phyloP scores from a whole-genome alignment of 208 protist species.

The Leishmania amazonensis region DNA sequence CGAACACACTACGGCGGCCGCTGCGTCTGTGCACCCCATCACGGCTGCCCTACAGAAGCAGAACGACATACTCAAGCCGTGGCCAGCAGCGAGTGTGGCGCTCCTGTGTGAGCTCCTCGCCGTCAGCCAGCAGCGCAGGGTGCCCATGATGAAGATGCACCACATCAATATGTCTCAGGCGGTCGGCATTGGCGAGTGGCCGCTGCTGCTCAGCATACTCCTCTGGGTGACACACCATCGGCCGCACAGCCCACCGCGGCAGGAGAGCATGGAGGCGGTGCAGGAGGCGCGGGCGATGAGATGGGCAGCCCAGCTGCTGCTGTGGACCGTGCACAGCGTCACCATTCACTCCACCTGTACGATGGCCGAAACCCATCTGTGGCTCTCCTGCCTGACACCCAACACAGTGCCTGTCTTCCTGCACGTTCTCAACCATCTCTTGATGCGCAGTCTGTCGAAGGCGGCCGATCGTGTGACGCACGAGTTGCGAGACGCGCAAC shows the following conservation, averaged over 20 bases:
- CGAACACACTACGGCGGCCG: background rate
- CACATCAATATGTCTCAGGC: constrained; percentile 80
- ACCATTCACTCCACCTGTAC: constrained; percentile 77
- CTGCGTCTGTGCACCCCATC: constrained; percentile 32
- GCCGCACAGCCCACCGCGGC: background rate
- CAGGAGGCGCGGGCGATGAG: constrained; percentile 42
- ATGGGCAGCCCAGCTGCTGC: constrained; percentile 78
- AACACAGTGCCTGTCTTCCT: constrained; percentile 79
- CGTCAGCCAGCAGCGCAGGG: constrained; percentile 53
- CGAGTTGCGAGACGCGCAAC: constrained; percentile 49
- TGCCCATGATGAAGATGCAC: constrained; percentile 84
- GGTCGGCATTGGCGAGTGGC: constrained; percentile 70
- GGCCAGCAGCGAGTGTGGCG: constrained; percentile 50
- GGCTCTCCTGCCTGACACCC: constrained; percentile 53
- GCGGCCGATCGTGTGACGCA: constrained; percentile 77
- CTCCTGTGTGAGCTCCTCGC: constrained; percentile 78
- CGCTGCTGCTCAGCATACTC: constrained; percentile 79
- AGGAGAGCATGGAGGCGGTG: constrained; percentile 1
- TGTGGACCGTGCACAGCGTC: constrained; percentile 86
- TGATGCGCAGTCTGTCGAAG: constrained; percentile 88
- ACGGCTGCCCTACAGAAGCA: constrained; percentile 42
- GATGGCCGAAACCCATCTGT: constrained; percentile 70
- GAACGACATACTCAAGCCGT: constrained; percentile 43
- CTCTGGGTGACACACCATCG: constrained; percentile 70
- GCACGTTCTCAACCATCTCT: constrained; percentile 81